Evolutionary conservation across 2,329 filamentous ascomycete genomes (phyloP).

Genomic region (Colletotrichum siamense): DNA sequence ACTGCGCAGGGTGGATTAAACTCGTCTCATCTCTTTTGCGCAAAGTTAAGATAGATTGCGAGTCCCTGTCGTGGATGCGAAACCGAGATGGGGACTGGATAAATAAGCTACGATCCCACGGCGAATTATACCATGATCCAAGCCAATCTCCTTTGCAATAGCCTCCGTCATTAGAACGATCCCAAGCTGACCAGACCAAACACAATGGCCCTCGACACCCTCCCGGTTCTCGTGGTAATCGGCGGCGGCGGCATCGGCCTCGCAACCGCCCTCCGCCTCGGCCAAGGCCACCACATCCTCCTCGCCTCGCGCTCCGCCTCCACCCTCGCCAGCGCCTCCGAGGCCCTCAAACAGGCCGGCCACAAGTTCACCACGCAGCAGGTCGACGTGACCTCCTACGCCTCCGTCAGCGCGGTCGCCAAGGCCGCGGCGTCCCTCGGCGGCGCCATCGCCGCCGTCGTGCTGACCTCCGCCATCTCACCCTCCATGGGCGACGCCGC

Average conservation of each 20-base stretch:
- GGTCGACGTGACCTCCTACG: background rate
- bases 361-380: background rate
- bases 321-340: background rate
- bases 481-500: background rate
- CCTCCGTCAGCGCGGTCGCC: background rate
- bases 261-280: background rate
- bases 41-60: background rate
- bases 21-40: background rate
- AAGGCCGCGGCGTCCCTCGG: background rate
- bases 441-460: background rate
- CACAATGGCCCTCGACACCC: background rate
- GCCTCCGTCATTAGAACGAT: rapidly evolving
- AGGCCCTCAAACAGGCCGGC: background rate
- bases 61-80: background rate
- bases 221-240: background rate
- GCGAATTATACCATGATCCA: too few relatives aligned
- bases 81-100: background rate
- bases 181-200: too few relatives aligned
- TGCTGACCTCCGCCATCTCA: background rate
- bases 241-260: conserved; percentile 9
- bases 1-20: background rate
- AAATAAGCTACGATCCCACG: background rate
- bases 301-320: background rate
- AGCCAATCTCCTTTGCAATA: too few relatives aligned
- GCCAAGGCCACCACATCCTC: background rate